Conservation (phyloP, 345 rosid species). For the Acer yangbiense region DNA sequence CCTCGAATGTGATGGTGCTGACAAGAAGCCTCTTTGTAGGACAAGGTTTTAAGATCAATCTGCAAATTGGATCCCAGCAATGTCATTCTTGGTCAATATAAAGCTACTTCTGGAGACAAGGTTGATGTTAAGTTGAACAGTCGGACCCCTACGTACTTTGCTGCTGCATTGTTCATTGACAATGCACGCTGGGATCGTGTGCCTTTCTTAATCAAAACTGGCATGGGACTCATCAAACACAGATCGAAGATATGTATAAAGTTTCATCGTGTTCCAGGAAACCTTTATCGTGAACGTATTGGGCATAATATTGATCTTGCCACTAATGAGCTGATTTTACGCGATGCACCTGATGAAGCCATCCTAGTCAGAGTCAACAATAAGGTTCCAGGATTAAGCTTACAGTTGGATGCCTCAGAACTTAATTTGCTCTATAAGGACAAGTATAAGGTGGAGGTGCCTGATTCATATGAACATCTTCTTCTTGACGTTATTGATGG, state of each 20-base stretch:
- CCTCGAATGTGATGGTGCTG: conserved; percentile 25
- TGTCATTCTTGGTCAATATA: conserved; percentile 77
- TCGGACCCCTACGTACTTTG: conserved; percentile 62
- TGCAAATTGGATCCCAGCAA: conserved; percentile 52
- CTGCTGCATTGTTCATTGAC: conserved; percentile 72
- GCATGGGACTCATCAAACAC: conserved; percentile 74
- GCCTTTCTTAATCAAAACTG: conserved; percentile 68
- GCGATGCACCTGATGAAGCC: conserved; percentile 71
- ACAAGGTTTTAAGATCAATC: conserved; percentile 73
- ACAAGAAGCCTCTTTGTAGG: conserved; percentile 42
- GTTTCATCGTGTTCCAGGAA: conserved; percentile 70
- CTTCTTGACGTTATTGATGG: conserved; percentile 83
- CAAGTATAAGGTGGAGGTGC: conserved; percentile 65
- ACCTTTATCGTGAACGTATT: conserved; percentile 56
- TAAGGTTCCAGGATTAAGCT: conserved; percentile 71
- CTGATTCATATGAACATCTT: conserved; percentile 80
- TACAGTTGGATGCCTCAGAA: conserved; percentile 78
- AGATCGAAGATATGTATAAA: conserved; percentile 75
- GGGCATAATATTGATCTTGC: conserved; percentile 54
- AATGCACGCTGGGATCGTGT: conserved; percentile 93
- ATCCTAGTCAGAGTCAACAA: conserved; percentile 72
- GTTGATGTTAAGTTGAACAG: conserved; percentile 37
- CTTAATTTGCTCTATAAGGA: conserved; percentile 78
- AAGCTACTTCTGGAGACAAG: conserved; percentile 46
- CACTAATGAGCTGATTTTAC: conserved; percentile 65